Percentiles rank a stretch among this genome's conserved stretches.
phyloP scores from a whole-genome alignment of 331 rosid genomes.

The Rhamnella rubrinervis region DNA sequence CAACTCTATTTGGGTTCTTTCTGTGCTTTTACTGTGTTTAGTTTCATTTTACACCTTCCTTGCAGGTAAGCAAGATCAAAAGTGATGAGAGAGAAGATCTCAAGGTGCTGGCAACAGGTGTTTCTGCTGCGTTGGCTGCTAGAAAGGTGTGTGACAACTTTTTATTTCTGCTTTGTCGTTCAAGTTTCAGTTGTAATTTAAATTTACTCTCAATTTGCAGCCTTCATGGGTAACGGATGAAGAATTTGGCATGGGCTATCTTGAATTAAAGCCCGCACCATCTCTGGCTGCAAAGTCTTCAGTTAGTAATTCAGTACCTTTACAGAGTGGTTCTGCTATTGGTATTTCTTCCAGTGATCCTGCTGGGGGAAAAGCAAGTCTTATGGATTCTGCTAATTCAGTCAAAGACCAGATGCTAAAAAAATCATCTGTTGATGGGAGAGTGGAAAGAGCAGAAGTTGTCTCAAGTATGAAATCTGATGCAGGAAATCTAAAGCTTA shows the following conservation, averaged over 20 bases:
- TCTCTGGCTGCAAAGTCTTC: conserved; percentile 62
- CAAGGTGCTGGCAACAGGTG: conserved; percentile 97
- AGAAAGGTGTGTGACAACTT: conserved; percentile 65
- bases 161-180: conserved; percentile 4
- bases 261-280: conserved; percentile 72
- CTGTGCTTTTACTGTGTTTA: not conserved
- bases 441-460: conserved; percentile 60
- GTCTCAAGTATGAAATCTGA: conserved; percentile 55
- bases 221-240: conserved; percentile 96
- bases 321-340: conserved; percentile 46
- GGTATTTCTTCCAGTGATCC: conserved; percentile 60
- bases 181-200: not conserved
- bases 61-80: conserved; percentile 94
- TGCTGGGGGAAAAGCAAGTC: conserved; percentile 52
- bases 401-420: conserved; percentile 58
- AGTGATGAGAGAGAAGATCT: conserved; percentile 97
- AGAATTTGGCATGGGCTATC: conserved; percentile 93
- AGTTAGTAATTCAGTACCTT: conserved; percentile 47
- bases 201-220: conserved; percentile 46
- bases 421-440: conserved; percentile 59
- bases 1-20: conserved; percentile 12
- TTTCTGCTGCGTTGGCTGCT: conserved; percentile 93
- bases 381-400: conserved; percentile 47
- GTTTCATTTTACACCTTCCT: conserved; percentile 4
- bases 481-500: conserved; percentile 59